Conservation (phyloP, 2,329 filamentous ascomycete genomes). For the Colletotrichum karsti region DNA sequence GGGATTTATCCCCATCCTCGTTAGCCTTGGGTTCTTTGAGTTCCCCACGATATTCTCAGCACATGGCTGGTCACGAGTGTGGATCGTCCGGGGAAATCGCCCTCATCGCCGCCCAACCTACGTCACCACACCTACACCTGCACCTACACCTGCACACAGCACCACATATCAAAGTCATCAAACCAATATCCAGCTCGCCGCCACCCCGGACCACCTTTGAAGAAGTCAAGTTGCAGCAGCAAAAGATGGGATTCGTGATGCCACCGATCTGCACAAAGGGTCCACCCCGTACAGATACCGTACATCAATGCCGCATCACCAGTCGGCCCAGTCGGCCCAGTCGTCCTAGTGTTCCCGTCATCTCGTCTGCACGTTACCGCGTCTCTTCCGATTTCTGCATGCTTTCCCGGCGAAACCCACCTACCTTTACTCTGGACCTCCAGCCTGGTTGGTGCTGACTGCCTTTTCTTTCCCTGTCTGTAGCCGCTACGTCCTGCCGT, state of each 20-base stretch:
- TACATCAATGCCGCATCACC: no score
- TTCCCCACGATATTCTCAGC: neutral
- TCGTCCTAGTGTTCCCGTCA: neutral
- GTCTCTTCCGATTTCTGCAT: neutral
- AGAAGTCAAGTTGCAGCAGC: neutral
- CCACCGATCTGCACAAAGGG: slow-evolving; percentile 2
- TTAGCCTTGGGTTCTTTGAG: neutral
- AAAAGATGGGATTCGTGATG: neutral
- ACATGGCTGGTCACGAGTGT: slow-evolving; percentile 9
- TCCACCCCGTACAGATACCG: neutral
- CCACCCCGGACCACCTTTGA: neutral
- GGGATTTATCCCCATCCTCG: neutral
- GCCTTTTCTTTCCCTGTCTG: neutral
- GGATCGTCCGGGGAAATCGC: neutral
- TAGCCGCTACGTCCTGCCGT: neutral
- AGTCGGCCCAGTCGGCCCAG: neutral
- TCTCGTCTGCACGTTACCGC: neutral
- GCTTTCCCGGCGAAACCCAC: neutral
- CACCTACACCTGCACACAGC: neutral
- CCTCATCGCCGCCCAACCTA: neutral
- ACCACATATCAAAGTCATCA: neutral
- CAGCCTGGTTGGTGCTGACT: neutral
- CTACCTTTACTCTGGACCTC: neutral
- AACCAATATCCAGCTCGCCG: neutral
- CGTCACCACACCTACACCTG: no score